A percentile compares a stretch with the other conserved stretches of the same genome.
Evolutionary conservation across 2,329 filamentous ascomycete species (phyloP).

Genomic region (Fonsecaea monophora): DNA sequence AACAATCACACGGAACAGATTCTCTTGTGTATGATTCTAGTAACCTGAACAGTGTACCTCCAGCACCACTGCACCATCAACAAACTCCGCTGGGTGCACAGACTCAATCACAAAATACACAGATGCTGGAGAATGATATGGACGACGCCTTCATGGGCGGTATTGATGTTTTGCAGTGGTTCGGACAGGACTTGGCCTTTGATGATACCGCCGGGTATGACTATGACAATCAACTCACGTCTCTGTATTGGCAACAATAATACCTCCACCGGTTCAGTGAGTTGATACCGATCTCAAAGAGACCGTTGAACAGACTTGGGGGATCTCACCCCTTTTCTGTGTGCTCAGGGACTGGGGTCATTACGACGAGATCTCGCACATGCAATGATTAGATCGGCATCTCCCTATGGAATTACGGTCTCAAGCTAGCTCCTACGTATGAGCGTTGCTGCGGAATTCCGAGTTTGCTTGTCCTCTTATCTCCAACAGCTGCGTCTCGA

Average conservation of each 20-base stretch:
- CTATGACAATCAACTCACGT: slow-evolving; percentile 7
- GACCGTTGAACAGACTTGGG: neutral
- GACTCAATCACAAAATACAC: neutral
- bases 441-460: neutral
- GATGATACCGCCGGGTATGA: slow-evolving; percentile 16
- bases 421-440: neutral
- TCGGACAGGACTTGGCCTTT: slow-evolving; percentile 32
- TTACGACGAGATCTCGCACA: neutral
- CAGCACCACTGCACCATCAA: neutral
- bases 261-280: too few species aligned
- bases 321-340: neutral
- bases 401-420: neutral
- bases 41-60: neutral
- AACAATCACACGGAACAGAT: neutral
- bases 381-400: neutral
- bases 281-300: neutral
- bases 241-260: slow-evolving; percentile 8
- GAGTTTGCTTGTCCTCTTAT: slow-evolving; percentile 5
- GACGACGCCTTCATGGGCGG: slow-evolving; percentile 27
- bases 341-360: neutral
- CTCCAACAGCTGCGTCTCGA: slow-evolving; percentile 19
- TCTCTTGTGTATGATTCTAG: neutral
- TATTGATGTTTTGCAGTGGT: slow-evolving; percentile 32
- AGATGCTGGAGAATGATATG: slow-evolving; percentile 15
- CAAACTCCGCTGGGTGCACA: neutral